Conservation (phyloP, 257 asterid species). For the Nicotiana obtusifolia region DNA sequence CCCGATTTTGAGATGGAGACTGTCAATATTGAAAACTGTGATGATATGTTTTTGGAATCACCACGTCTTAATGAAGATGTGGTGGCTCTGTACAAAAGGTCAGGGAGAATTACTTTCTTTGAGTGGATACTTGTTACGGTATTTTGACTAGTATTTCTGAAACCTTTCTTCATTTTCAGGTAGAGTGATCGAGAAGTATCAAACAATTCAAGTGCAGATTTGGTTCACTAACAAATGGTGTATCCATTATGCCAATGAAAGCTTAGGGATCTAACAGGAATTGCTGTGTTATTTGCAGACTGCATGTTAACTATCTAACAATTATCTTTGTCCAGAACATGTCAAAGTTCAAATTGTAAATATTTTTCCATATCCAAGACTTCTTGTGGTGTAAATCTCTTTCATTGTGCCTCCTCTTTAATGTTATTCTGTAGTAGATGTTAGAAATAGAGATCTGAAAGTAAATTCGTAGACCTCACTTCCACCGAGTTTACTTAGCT, state of each 20-base stretch:
- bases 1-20: constrained; percentile 63
- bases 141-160: neutral
- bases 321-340: neutral
- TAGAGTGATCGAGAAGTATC: constrained; percentile 17
- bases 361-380: neutral
- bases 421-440: neutral
- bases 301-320: neutral
- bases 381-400: neutral
- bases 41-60: constrained; percentile 64
- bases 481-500: neutral
- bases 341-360: constrained; percentile 2
- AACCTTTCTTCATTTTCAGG: constrained; percentile 29
- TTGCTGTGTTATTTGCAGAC: neutral
- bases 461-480: neutral
- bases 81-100: constrained; percentile 51
- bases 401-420: neutral
- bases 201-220: neutral
- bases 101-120: neutral
- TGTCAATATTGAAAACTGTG: constrained; percentile 44
- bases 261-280: neutral
- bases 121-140: neutral
- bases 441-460: neutral
- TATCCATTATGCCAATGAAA: neutral
- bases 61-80: constrained; percentile 60
- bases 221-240: neutral